Evolutionary conservation across 331 rosid species (phyloP).

Genomic region (Stylosanthes scabra): DNA sequence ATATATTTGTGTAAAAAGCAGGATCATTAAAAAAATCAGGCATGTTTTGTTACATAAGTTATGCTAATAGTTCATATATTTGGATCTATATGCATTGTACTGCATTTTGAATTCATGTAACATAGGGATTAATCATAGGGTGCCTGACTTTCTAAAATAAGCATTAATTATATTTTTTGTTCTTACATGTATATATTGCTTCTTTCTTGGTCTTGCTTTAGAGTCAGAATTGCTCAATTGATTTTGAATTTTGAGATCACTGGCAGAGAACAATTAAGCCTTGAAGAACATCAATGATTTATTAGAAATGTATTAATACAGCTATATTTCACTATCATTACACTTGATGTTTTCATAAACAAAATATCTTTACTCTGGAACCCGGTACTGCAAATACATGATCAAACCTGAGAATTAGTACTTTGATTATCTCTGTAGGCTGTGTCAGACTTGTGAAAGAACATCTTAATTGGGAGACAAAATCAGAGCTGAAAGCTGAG

Average conservation of each 20-base stretch:
- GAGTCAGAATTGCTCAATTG: neutral
- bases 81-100: neutral
- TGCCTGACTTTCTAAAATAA: conserved; percentile 22
- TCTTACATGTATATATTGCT: neutral
- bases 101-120: neutral
- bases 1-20: neutral
- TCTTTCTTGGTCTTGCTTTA: neutral
- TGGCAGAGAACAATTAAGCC: conserved; percentile 28
- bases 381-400: conserved; percentile 6
- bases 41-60: neutral
- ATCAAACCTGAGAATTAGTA: conserved; percentile 38
- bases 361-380: conserved; percentile 11
- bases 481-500: conserved; percentile 85
- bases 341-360: neutral
- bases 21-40: conserved; percentile 4
- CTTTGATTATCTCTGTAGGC: conserved; percentile 57
- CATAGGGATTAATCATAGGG: neutral
- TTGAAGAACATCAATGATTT: conserved; percentile 21
- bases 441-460: conserved; percentile 91
- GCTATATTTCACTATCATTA: conserved; percentile 16
- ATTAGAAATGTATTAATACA: conserved; percentile 15
- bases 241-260: conserved; percentile 7
- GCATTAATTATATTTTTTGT: conserved; percentile 11
- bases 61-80: neutral
- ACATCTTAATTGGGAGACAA: conserved; percentile 88